Conservation (phyloP, 1,139 yeast genomes). For the Magnusiomyces suaveolens region DNA sequence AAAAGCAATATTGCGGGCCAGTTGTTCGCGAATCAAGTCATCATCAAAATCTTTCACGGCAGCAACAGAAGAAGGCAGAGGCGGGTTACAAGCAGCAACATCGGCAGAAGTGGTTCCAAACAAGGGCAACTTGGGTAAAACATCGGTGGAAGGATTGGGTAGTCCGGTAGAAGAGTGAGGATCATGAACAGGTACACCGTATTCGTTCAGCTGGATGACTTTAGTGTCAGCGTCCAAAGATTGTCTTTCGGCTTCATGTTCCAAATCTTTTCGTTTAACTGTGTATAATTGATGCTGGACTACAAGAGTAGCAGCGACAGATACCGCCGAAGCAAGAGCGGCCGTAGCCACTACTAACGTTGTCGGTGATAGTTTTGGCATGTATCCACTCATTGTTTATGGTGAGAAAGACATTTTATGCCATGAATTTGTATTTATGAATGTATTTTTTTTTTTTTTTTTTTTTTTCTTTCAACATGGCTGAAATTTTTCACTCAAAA, state of each 20-base stretch:
- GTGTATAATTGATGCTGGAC: constrained; percentile 11
- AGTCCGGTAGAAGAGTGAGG: neutral
- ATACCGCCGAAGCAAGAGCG: constrained; percentile 14
- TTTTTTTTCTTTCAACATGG: no score
- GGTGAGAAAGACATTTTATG: neutral
- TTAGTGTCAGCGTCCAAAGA: neutral
- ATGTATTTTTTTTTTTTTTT: no score
- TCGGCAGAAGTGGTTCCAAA: constrained; percentile 5
- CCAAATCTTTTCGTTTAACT: constrained; percentile 11
- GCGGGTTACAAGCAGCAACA: neutral
- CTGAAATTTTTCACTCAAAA: neutral
- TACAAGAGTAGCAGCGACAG: constrained; percentile 17
- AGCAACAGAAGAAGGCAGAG: neutral
- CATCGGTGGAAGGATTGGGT: neutral
- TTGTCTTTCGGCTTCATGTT: constrained; percentile 9
- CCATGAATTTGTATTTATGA: neutral
- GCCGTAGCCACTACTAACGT: constrained; percentile 15
- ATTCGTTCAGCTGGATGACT: constrained; percentile 13
- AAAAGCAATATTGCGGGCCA: constrained; percentile 88
- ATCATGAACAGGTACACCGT: constrained; percentile 11
- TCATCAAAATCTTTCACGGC: constrained; percentile 41
- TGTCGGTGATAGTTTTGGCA: constrained; percentile 11
- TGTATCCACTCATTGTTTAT: constrained; percentile 4
- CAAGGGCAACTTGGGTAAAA: constrained; percentile 11
- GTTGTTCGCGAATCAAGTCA: constrained; percentile 75